phyloP scores from a whole-genome alignment of 768 basidiomycete species.

The Trametes meyenii region DNA sequence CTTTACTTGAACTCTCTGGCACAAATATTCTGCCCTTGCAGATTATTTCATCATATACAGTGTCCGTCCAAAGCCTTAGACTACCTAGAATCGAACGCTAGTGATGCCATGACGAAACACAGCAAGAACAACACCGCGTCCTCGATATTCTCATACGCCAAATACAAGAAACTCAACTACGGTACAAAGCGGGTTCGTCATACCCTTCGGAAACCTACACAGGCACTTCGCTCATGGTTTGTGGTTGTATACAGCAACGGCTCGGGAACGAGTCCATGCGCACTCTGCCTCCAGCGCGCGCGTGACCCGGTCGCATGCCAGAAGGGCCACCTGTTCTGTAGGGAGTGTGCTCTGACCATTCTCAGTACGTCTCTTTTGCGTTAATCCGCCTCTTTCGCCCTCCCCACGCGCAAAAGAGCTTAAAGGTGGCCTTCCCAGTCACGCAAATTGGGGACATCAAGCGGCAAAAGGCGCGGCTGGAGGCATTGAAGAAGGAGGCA shows the following conservation, averaged over 20 bases:
- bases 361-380: slow-evolving; percentile 64
- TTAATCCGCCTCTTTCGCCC: too few relatives aligned
- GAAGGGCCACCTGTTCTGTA: slow-evolving; percentile 93
- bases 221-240: background rate
- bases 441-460: slow-evolving; percentile 93
- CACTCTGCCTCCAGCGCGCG: slow-evolving; percentile 83
- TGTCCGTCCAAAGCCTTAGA: too few relatives aligned
- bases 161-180: slow-evolving; percentile 84
- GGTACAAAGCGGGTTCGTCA: slow-evolving; percentile 69
- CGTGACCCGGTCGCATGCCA: slow-evolving; percentile 82
- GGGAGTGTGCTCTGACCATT: slow-evolving; percentile 89
- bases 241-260: slow-evolving; percentile 54
- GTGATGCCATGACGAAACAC: slow-evolving; percentile 72
- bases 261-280: slow-evolving; percentile 89
- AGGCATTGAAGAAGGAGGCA: slow-evolving; percentile 71
- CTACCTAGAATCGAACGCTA: background rate
- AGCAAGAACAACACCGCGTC: slow-evolving; percentile 91
- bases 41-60: too few relatives aligned
- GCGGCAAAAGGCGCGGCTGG: slow-evolving; percentile 80
- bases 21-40: background rate
- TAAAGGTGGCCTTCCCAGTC: slow-evolving; percentile 45
- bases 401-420: too few relatives aligned
- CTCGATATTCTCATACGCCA: slow-evolving; percentile 87
- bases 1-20: background rate
- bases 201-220: slow-evolving; percentile 24